Percentiles rank a stretch among this genome's conserved stretches.
Conservation (phyloP, 345 rosid species). For the Populus nigra region DNA sequence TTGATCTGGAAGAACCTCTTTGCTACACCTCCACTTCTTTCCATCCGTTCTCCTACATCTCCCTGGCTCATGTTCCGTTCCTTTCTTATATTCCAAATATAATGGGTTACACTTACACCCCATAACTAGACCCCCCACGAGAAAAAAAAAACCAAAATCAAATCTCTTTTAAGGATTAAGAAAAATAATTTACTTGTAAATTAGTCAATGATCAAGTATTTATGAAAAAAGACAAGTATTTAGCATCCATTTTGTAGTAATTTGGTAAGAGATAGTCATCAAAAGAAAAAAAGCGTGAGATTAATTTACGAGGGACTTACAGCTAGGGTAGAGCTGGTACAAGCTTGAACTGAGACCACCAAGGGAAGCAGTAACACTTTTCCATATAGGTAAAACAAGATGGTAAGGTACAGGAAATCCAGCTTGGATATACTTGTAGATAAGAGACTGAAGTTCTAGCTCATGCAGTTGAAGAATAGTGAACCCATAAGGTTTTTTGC, state of each 20-base stretch:
- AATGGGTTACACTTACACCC: conserved; percentile 14
- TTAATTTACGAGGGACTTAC: conserved; percentile 28
- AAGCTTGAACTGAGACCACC: conserved; percentile 20
- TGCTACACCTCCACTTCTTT: conserved; percentile 62
- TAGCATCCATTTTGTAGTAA: not conserved
- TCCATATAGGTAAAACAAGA: conserved; percentile 51
- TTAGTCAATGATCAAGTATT: not conserved
- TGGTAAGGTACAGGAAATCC: conserved; percentile 42
- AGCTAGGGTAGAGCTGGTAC: conserved; percentile 31
- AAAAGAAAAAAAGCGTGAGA: not conserved
- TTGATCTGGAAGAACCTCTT: conserved; percentile 38
- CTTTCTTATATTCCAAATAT: conserved; percentile 29
- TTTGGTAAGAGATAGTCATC: not conserved
- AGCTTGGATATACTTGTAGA: conserved; percentile 42
- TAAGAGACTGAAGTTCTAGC: conserved; percentile 43
- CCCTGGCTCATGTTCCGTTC: conserved; percentile 45
- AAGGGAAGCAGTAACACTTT: conserved; percentile 29
- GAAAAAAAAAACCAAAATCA: not conserved
- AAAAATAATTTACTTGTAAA: not conserved
- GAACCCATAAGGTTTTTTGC: conserved; percentile 25
- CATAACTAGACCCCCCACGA: conserved; percentile 15
- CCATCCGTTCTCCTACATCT: conserved; percentile 62
- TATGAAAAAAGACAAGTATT: not conserved
- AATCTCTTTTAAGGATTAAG: not conserved
- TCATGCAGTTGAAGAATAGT: conserved; percentile 47